Percentiles rank a stretch among this genome's conserved stretches.
Evolutionary conservation across 257 asterid genomes (phyloP).

Genomic region (Apocynum venetum): DNA sequence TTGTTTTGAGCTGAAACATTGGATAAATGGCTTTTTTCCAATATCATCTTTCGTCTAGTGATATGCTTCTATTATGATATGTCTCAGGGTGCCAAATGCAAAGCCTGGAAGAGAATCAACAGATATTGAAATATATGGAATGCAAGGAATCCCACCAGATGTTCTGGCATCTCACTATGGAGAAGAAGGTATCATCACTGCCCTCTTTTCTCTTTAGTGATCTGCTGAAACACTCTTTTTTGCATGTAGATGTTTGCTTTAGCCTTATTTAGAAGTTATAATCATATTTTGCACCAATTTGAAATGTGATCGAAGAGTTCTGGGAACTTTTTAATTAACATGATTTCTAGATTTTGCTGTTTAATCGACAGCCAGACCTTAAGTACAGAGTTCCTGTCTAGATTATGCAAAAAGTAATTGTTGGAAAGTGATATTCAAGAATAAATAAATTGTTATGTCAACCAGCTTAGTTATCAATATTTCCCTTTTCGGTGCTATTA

Average conservation of each 20-base stretch:
- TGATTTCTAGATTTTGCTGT: background rate
- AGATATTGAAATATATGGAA: conserved; percentile 90
- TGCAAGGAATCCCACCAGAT: conserved; percentile 97
- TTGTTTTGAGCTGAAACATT: background rate
- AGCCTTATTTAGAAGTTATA: background rate
- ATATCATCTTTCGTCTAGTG: background rate
- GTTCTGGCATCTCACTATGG: conserved; percentile 85
- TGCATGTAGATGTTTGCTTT: background rate
- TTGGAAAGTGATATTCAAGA: background rate
- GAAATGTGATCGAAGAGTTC: background rate
- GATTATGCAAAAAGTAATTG: background rate
- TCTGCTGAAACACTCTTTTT: background rate
- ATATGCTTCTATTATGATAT: background rate
- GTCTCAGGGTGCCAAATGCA: conserved; percentile 88
- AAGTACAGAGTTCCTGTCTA: background rate
- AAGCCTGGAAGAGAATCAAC: conserved; percentile 91
- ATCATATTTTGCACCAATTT: background rate
- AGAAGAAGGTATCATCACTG: conserved; percentile 61
- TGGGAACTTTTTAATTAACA: background rate
- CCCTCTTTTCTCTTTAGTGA: background rate
- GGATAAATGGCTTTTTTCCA: background rate
- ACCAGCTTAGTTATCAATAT: background rate
- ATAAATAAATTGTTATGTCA: background rate
- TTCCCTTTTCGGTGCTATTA: background rate
- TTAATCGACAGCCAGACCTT: background rate